These are phyloP conservation scores for Sclerotinia glacialis DNA, from an alignment of 2,329 filamentous ascomycete species.

Conservation along the genomic window DNA sequence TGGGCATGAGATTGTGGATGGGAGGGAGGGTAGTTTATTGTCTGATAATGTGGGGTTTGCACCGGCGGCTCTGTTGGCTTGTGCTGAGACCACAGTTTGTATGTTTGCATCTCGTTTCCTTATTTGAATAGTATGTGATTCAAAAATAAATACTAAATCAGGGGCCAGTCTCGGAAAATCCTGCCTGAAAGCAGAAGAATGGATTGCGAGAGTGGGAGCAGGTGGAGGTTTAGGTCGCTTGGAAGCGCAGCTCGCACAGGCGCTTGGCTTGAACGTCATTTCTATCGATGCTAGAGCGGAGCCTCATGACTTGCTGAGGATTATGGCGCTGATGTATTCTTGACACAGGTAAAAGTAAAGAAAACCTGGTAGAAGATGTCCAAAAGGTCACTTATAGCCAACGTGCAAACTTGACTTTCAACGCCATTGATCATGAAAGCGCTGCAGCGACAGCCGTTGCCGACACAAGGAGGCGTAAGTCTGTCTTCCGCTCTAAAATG, in stretches of 20 bases:
- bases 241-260: conserved; percentile 50
- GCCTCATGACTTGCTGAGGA: conserved; percentile 48
- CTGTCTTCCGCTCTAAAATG: background rate
- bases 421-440: conserved; percentile 50
- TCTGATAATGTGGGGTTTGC: conserved; percentile 50
- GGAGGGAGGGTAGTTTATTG: conserved; percentile 45
- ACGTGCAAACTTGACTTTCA: conserved; percentile 53
- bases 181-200: conserved; percentile 38
- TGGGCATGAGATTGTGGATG: conserved; percentile 54
- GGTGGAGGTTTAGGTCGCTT: conserved; percentile 55
- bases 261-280: conserved; percentile 50
- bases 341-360: conserved; percentile 50
- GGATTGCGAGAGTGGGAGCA: conserved; percentile 48
- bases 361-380: conserved; percentile 48
- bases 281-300: conserved; percentile 47
- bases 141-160: background rate
- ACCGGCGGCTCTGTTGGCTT: conserved; percentile 55
- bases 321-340: conserved; percentile 51
- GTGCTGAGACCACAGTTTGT: conserved; percentile 47
- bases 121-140: background rate
- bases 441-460: conserved; percentile 53
- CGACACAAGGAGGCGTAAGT: conserved; percentile 54
- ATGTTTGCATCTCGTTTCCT: background rate
- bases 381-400: conserved; percentile 47
- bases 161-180: conserved; percentile 41